Evolutionary conservation across 805 yeast species (phyloP).

Genomic region (Millerozyma miso): DNA sequence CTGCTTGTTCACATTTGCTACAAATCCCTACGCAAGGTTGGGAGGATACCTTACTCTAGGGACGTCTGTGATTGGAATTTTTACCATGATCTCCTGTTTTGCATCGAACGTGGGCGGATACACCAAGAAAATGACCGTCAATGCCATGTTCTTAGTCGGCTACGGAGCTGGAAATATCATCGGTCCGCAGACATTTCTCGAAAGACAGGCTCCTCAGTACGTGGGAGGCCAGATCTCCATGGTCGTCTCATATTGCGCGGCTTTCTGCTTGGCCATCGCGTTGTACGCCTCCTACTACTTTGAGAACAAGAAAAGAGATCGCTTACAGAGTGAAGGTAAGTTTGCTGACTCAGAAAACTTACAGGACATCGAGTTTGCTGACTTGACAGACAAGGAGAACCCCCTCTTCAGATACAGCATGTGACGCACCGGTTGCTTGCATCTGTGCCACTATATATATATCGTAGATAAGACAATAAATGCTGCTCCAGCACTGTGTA

Average conservation of each 20-base stretch:
- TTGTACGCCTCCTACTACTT: neutral
- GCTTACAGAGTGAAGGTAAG: neutral
- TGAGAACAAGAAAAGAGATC: constrained; percentile 38
- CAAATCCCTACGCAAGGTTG: constrained; percentile 21
- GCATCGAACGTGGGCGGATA: constrained; percentile 53
- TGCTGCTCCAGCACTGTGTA: too few species aligned
- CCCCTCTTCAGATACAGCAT: constrained; percentile 38
- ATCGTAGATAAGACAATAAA: too few species aligned
- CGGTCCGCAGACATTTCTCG: constrained; percentile 51
- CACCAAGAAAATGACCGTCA: constrained; percentile 50
- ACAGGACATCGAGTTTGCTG: constrained; percentile 46
- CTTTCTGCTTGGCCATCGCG: constrained; percentile 2
- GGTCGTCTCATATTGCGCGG: constrained; percentile 22
- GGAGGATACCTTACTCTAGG: constrained; percentile 17
- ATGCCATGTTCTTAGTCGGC: constrained; percentile 42
- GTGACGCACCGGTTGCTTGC: neutral
- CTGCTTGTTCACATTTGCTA: constrained; percentile 43
- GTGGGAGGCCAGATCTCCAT: constrained; percentile 38
- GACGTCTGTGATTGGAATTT: constrained; percentile 22
- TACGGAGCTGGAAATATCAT: constrained; percentile 52
- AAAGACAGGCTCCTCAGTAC: constrained; percentile 42
- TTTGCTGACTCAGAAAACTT: constrained; percentile 5
- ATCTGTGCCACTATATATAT: too few species aligned
- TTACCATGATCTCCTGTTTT: constrained; percentile 30
- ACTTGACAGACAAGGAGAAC: constrained; percentile 52